These are phyloP conservation scores for Xylaria arbuscula DNA, from an alignment of 2,329 filamentous ascomycete species.

Conservation along the genomic window DNA sequence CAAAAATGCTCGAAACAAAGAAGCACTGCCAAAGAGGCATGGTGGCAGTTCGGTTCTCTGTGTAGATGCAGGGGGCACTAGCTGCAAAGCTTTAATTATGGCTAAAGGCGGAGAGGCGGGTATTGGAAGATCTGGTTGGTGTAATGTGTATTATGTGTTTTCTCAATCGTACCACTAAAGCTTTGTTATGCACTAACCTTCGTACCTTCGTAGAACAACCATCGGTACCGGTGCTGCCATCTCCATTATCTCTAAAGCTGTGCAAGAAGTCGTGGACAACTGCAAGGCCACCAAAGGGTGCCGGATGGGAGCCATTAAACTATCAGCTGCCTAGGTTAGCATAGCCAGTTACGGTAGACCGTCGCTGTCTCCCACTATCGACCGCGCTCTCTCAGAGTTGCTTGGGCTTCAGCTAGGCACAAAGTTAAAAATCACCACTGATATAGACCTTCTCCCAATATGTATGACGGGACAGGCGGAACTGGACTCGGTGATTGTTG, in stretches of 20 bases:
- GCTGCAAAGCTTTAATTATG: slow-evolving; percentile 32
- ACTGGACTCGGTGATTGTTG: slow-evolving; percentile 21
- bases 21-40: not conserved
- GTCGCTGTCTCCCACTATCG: slow-evolving; percentile 4
- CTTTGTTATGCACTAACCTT: slow-evolving; percentile 2
- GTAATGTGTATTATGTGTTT: slow-evolving; percentile 30
- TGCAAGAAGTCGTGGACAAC: slow-evolving; percentile 20
- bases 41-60: slow-evolving; percentile 23
- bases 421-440: slow-evolving; percentile 22
- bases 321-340: slow-evolving; percentile 28
- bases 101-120: slow-evolving; percentile 31
- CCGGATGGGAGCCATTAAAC: slow-evolving; percentile 11
- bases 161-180: not conserved
- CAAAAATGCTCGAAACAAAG: slow-evolving; percentile 17
- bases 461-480: not conserved
- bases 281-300: slow-evolving; percentile 11
- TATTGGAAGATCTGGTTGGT: slow-evolving; percentile 22
- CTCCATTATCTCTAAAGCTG: slow-evolving; percentile 21
- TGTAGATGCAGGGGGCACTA: slow-evolving; percentile 34
- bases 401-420: slow-evolving; percentile 14
- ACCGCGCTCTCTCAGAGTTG: slow-evolving; percentile 12
- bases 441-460: slow-evolving; percentile 26
- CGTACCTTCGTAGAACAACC: slow-evolving; percentile 22
- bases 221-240: slow-evolving; percentile 16
- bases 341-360: slow-evolving; percentile 32